These are phyloP conservation scores for Suhomyces choctaworum DNA, from an alignment of 1,139 yeast species.

Conservation along the genomic window DNA sequence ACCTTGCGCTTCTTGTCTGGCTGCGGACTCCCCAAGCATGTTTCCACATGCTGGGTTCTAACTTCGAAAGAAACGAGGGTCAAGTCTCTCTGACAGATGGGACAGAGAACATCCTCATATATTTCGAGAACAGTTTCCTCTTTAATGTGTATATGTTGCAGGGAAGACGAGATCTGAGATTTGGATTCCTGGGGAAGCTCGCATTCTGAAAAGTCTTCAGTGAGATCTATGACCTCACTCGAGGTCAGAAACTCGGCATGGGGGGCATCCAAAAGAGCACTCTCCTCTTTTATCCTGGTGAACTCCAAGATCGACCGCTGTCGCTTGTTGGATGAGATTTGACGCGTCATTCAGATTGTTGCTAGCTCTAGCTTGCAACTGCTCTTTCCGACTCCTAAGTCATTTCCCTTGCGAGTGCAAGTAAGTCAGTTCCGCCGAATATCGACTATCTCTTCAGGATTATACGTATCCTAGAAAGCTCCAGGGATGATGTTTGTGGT, in stretches of 20 bases:
- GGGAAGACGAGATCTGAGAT: neutral
- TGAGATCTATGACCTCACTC: constrained; percentile 8
- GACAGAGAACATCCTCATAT: constrained; percentile 34
- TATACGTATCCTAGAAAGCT: no score
- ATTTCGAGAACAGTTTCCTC: neutral
- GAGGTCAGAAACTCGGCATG: no score
- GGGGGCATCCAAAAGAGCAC: no score
- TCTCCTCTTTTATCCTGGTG: constrained; percentile 1
- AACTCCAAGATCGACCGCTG: constrained; percentile 20
- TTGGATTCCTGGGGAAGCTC: neutral
- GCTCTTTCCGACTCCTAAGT: no score
- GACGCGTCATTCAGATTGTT: constrained; percentile 3
- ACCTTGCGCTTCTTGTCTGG: constrained; percentile 3
- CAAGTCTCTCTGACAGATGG: constrained; percentile 47
- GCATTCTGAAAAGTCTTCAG: constrained; percentile 4
- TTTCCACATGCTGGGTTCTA: constrained; percentile 60
- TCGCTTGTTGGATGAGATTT: constrained; percentile 9
- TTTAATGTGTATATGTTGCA: neutral
- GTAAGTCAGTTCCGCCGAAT: no score
- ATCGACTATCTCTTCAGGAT: no score
- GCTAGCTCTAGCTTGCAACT: neutral
- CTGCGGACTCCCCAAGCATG: constrained; percentile 34
- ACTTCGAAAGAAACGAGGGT: constrained; percentile 36
- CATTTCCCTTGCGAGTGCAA: no score
- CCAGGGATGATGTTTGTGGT: no score